Percentiles rank a stretch among this genome's conserved stretches.
These are phyloP conservation scores for Groenewaldozyma auringiensis DNA, from an alignment of 1,139 yeast species.

Conservation along the genomic window DNA sequence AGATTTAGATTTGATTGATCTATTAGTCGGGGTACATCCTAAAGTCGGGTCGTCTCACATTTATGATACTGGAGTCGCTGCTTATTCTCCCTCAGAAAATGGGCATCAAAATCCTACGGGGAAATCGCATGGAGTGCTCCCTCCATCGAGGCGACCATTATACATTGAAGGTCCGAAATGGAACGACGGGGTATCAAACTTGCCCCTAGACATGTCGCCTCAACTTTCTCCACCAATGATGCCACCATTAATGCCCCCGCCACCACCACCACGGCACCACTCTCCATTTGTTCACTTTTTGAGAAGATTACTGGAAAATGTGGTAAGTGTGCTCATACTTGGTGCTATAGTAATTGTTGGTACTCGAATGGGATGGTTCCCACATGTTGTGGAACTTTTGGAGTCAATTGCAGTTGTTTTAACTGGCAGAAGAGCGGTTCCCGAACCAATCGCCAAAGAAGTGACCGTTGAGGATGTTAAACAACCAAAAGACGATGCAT, in stretches of 20 bases:
- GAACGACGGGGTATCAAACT: background rate
- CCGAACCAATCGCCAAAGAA: background rate
- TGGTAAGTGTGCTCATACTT: slow-evolving; percentile 38
- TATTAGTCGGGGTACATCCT: slow-evolving; percentile 1
- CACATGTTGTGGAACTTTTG: slow-evolving; percentile 28
- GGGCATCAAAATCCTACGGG: background rate
- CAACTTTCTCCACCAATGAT: slow-evolving; percentile 5
- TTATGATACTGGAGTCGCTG: background rate
- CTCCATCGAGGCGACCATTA: background rate
- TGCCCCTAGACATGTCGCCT: background rate
- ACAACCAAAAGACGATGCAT: background rate
- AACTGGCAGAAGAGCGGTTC: slow-evolving; percentile 8
- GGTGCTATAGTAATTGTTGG: slow-evolving; percentile 30
- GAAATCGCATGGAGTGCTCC: background rate
- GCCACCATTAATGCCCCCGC: too few relatives aligned
- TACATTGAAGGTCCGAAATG: slow-evolving; percentile 1
- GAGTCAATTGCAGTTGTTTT: slow-evolving; percentile 13
- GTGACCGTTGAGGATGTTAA: background rate
- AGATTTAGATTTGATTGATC: background rate
- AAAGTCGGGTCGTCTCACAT: background rate
- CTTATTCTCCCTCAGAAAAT: background rate
- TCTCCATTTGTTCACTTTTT: slow-evolving; percentile 21
- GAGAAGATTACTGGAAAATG: slow-evolving; percentile 41
- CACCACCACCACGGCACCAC: slow-evolving; percentile 14
- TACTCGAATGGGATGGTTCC: slow-evolving; percentile 37